Evolutionary conservation across 306 rosid species (phyloP).

Genomic region (Vigna angularis): DNA sequence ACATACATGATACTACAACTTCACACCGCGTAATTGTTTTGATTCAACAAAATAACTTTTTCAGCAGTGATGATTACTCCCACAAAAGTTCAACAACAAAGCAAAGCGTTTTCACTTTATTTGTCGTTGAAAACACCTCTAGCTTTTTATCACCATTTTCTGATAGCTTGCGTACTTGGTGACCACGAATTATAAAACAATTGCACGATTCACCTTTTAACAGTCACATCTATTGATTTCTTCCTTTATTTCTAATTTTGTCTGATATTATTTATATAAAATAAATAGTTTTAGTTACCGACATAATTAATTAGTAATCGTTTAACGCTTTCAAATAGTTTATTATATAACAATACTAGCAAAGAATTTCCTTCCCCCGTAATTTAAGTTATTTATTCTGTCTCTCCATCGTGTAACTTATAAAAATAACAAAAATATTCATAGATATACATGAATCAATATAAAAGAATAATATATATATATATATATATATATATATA

Average conservation of each 20-base stretch:
- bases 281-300: neutral
- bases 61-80: constrained; percentile 46
- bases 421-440: too few relatives aligned
- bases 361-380: neutral
- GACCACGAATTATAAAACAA: neutral
- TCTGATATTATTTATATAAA: neutral
- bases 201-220: neutral
- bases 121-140: constrained; percentile 45
- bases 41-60: constrained; percentile 23
- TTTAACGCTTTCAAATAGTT: neutral
- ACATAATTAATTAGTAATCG: neutral
- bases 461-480: too few relatives aligned
- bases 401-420: neutral
- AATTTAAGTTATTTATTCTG: neutral
- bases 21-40: constrained; percentile 34
- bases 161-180: constrained; percentile 41
- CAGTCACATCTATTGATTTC: neutral
- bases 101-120: constrained; percentile 33
- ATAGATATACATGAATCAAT: too few relatives aligned
- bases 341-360: too few relatives aligned
- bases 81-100: constrained; percentile 49
- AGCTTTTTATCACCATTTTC: constrained; percentile 25
- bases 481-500: too few relatives aligned
- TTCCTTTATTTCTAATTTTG: neutral
- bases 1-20: neutral